Evolutionary conservation across 768 basidiomycete genomes (phyloP).

Genomic region (Mycena belliarum): DNA sequence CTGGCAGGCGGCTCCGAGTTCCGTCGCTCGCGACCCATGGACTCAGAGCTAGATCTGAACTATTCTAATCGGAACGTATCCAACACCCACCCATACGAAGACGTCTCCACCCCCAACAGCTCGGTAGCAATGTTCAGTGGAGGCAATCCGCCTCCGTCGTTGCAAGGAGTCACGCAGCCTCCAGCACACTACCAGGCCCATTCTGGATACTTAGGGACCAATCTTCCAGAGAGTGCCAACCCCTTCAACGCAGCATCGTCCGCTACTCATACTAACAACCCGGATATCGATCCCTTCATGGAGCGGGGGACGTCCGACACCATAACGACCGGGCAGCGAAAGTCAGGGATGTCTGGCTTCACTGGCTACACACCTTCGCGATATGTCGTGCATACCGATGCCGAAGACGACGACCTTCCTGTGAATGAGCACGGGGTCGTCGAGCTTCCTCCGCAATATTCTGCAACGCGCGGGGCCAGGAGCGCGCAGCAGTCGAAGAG

Average conservation of each 20-base stretch:
- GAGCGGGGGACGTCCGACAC: slow-evolving; percentile 21
- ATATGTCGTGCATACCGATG: slow-evolving; percentile 70
- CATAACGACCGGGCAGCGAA: slow-evolving; percentile 46
- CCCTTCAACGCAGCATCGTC: slow-evolving; percentile 10
- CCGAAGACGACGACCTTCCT: slow-evolving; percentile 61
- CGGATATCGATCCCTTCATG: slow-evolving; percentile 16
- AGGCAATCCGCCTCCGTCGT: not conserved
- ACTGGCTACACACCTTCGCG: slow-evolving; percentile 47
- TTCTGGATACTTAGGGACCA: slow-evolving; percentile 23
- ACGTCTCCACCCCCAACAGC: slow-evolving; percentile 5
- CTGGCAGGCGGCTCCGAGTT: slow-evolving; percentile 23
- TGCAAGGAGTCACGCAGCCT: not conserved
- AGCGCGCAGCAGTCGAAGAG: not conserved
- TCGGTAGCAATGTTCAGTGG: slow-evolving; percentile 15
- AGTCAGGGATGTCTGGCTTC: slow-evolving; percentile 56
- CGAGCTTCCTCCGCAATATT: slow-evolving; percentile 78
- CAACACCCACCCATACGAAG: slow-evolving; percentile 1
- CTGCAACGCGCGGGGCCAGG: slow-evolving; percentile 42
- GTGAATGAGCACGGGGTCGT: slow-evolving; percentile 53
- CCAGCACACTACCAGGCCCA: slow-evolving; percentile 26
- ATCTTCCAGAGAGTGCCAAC: slow-evolving; percentile 3
- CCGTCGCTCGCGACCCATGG: slow-evolving; percentile 33
- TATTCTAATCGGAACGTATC: slow-evolving; percentile 26
- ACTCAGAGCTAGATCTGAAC: slow-evolving; percentile 41
- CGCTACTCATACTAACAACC: not conserved